phyloP scores from a whole-genome alignment of 1,139 yeast species.

The Geotrichum fermentans region DNA sequence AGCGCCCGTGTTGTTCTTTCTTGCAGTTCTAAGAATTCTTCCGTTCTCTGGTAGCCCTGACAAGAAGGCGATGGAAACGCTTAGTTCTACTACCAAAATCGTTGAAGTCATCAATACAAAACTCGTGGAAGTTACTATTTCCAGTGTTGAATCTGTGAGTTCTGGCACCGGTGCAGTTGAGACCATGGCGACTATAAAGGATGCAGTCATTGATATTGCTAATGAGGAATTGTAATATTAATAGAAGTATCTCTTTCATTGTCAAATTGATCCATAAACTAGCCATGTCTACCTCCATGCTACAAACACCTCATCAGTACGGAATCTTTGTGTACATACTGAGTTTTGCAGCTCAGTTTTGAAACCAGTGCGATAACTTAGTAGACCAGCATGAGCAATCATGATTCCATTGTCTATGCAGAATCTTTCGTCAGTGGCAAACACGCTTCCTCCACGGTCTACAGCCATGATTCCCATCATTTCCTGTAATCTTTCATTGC shows the following conservation, averaged over 20 bases:
- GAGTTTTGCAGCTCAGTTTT: slow-evolving; percentile 56
- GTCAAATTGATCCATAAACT: too few relatives aligned
- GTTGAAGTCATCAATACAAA: not conserved
- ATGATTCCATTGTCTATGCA: slow-evolving; percentile 97
- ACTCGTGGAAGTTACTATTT: not conserved
- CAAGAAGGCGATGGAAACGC: not conserved
- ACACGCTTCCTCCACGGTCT: slow-evolving; percentile 81
- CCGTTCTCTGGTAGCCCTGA: slow-evolving; percentile 3
- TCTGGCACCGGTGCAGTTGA: too few relatives aligned
- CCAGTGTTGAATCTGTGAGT: too few relatives aligned
- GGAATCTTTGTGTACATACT: slow-evolving; percentile 85
- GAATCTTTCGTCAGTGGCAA: slow-evolving; percentile 93
- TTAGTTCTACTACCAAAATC: not conserved
- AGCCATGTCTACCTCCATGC: slow-evolving; percentile 55
- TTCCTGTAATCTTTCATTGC: slow-evolving; percentile 82
- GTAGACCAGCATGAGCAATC: slow-evolving; percentile 97
- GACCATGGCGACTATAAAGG: too few relatives aligned
- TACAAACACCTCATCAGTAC: slow-evolving; percentile 92
- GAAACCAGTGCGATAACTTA: slow-evolving; percentile 81
- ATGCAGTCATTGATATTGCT: too few relatives aligned
- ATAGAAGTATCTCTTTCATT: too few relatives aligned
- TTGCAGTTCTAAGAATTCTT: slow-evolving; percentile 27
- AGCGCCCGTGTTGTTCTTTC: slow-evolving; percentile 50
- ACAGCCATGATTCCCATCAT: slow-evolving; percentile 95
- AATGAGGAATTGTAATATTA: too few relatives aligned